These are phyloP conservation scores for Tylopilus cervinicoccineus DNA, from an alignment of 768 basidiomycete genomes.

Conservation along the genomic window DNA sequence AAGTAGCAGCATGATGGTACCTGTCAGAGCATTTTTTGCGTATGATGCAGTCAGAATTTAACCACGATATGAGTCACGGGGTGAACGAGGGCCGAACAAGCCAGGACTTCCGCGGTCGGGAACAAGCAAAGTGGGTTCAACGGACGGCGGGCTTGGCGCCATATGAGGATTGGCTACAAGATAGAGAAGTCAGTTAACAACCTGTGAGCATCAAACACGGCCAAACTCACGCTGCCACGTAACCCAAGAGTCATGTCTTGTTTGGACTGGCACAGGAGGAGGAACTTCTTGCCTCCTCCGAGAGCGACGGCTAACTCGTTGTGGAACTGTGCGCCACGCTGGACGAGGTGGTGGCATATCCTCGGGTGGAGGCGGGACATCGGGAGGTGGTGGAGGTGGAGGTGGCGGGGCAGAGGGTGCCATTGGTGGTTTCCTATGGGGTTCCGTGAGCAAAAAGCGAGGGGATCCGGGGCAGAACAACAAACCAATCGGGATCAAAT, in stretches of 20 bases:
- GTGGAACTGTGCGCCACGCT: slow-evolving; percentile 58
- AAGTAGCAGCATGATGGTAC: not conserved
- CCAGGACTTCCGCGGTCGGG: slow-evolving; percentile 59
- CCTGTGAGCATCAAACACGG: slow-evolving; percentile 5
- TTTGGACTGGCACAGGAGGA: slow-evolving; percentile 34
- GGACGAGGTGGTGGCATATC: slow-evolving; percentile 46
- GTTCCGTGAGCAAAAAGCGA: not conserved
- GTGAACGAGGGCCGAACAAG: slow-evolving; percentile 77
- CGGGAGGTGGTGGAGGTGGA: slow-evolving; percentile 43
- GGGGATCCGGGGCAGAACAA: not conserved
- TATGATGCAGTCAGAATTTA: slow-evolving; percentile 1
- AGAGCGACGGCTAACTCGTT: slow-evolving; percentile 34
- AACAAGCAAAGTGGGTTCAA: slow-evolving; percentile 56
- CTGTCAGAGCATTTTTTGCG: not conserved
- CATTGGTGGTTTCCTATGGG: slow-evolving; percentile 43
- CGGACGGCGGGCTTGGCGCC: slow-evolving; percentile 57
- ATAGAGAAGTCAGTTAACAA: slow-evolving; percentile 5
- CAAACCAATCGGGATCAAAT: slow-evolving; percentile 78
- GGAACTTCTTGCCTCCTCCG: slow-evolving; percentile 42
- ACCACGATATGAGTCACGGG: slow-evolving; percentile 36
- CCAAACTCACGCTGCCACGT: slow-evolving; percentile 61
- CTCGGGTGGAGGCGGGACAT: slow-evolving; percentile 40
- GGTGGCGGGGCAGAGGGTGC: slow-evolving; percentile 36
- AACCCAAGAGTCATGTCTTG: slow-evolving; percentile 52
- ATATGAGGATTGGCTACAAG: slow-evolving; percentile 52